These are phyloP conservation scores for Dysphania ambrosioides DNA, from an alignment of 148 eudicot species.

Conservation along the genomic window DNA sequence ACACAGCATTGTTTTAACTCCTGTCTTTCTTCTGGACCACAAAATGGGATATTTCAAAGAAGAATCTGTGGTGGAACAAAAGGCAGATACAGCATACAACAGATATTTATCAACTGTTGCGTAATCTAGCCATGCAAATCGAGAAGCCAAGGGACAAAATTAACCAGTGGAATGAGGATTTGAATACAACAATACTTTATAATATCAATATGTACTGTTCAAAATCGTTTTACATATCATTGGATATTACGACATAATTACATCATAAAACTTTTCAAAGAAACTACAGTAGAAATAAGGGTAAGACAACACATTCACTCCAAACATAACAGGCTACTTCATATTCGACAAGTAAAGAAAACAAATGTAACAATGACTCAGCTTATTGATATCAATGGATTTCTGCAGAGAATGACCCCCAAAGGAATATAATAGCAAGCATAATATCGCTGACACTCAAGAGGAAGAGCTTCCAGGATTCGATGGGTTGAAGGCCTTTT, in stretches of 20 bases:
- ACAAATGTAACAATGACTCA: slow-evolving; percentile 2
- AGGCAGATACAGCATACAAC: not conserved
- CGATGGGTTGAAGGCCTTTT: slow-evolving; percentile 64
- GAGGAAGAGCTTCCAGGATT: slow-evolving; percentile 29
- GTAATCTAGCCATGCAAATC: not conserved
- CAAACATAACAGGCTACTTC: slow-evolving; percentile 11
- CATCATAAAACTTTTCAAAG: slow-evolving; percentile 19
- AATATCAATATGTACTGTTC: slow-evolving; percentile 17
- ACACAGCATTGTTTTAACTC: slow-evolving; percentile 13
- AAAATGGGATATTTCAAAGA: slow-evolving; percentile 11
- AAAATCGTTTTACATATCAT: slow-evolving; percentile 25
- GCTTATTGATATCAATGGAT: no score
- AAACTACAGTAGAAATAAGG: not conserved
- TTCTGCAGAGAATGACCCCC: slow-evolving; percentile 21
- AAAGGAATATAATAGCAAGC: slow-evolving; percentile 11
- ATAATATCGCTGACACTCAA: slow-evolving; percentile 21
- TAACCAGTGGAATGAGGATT: not conserved
- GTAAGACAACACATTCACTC: not conserved
- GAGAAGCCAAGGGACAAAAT: not conserved
- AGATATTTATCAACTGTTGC: not conserved
- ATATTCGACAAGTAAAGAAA: slow-evolving; percentile 14
- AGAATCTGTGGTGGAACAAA: not conserved
- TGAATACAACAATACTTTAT: not conserved
- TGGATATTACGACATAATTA: slow-evolving; percentile 26
- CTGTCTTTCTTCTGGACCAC: not conserved